Conservation (phyloP, 805 yeast species). For the Wickerhamiella sorbophila region DNA sequence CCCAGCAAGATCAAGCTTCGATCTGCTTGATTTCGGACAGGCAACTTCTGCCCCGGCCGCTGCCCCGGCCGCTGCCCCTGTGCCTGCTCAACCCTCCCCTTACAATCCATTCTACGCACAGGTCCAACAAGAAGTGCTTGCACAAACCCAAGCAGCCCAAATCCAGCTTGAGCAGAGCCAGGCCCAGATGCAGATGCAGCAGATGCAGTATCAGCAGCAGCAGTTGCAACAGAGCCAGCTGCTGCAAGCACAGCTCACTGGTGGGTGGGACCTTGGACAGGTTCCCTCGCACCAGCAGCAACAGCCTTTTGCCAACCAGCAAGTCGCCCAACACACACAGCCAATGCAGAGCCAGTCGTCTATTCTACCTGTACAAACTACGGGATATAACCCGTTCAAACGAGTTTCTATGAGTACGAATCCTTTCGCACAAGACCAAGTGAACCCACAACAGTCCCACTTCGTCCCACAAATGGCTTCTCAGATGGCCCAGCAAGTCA, state of each 20-base stretch:
- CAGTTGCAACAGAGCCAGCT: conserved; percentile 18
- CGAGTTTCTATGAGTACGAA: conserved; percentile 23
- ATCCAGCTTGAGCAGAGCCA: conserved; percentile 19
- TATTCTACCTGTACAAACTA: conserved; percentile 17
- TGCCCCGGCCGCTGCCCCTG: conserved; percentile 4
- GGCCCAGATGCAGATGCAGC: conserved; percentile 21
- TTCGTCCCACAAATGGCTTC: conserved; percentile 4
- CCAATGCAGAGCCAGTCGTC: too few species aligned
- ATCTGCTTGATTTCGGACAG: conserved; percentile 1
- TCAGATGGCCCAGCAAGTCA: conserved; percentile 8
- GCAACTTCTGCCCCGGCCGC: conserved; percentile 5
- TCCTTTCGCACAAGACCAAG: conserved; percentile 32
- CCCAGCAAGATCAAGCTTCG: not conserved
- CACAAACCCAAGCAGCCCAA: conserved; percentile 14
- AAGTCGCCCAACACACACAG: too few species aligned
- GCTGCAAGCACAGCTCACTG: conserved; percentile 18
- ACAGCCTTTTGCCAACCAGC: too few species aligned
- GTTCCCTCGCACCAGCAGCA: conserved; percentile 18
- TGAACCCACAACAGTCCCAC: conserved; percentile 6
- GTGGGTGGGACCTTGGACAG: conserved; percentile 10
- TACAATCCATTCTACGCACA: conserved; percentile 14
- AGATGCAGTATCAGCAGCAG: conserved; percentile 14
- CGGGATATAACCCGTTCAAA: conserved; percentile 17
- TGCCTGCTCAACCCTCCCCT: not conserved
- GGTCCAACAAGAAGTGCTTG: conserved; percentile 3